phyloP scores from a whole-genome alignment of 305 asterid genomes.

The Withania somnifera region DNA sequence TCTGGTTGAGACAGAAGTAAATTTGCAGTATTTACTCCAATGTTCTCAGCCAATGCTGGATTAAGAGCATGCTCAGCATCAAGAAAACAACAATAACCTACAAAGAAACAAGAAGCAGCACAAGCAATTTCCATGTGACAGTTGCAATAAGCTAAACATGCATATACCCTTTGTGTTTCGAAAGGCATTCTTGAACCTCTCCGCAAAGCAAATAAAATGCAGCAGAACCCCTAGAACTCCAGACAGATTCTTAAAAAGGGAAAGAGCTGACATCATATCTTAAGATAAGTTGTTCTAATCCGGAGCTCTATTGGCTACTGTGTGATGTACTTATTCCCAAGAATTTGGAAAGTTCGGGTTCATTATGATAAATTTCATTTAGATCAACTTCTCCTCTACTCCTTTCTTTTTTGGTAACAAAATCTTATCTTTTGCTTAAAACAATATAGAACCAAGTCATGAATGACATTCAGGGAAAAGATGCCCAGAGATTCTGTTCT shows the following conservation, averaged over 20 bases:
- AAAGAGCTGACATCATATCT: neutral
- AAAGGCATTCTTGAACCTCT: neutral
- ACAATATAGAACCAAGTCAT: neutral
- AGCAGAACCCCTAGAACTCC: neutral
- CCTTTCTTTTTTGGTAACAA: neutral
- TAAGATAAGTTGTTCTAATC: neutral
- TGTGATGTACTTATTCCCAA: neutral
- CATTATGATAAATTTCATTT: neutral
- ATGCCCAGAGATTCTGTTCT: neutral
- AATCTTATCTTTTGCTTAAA: neutral
- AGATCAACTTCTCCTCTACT: neutral
- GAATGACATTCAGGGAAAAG: neutral
- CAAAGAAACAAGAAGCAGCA: neutral
- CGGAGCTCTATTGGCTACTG: neutral
- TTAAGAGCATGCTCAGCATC: constrained; percentile 99
- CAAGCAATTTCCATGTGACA: neutral
- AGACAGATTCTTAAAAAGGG: neutral
- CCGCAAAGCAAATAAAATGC: neutral
- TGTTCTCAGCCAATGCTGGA: constrained; percentile 74
- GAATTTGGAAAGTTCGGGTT: neutral
- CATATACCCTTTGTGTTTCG: neutral
- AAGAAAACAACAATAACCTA: constrained; percentile 86
- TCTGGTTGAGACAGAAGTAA: constrained; percentile 96
- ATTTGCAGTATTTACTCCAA: constrained; percentile 75
- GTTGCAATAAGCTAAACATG: neutral